These are phyloP conservation scores for Mortierella sp. DNA, from an alignment of 371 early-diverging fungal genomes.

Conservation along the genomic window DNA sequence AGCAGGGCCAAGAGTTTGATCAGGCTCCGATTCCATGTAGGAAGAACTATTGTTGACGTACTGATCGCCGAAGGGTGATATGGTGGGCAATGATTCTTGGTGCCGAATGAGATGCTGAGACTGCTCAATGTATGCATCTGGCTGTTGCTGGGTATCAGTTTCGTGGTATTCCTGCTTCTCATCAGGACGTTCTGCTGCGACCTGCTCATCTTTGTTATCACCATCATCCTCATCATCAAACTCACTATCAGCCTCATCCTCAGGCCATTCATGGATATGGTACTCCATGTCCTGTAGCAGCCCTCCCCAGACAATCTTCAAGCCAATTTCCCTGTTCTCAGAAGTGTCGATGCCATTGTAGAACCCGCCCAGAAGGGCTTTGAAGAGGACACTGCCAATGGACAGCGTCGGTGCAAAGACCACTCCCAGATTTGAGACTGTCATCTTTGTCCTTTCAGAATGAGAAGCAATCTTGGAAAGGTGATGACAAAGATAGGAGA, in stretches of 20 bases:
- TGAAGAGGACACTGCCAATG: slow-evolving; percentile 46
- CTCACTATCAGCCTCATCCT: slow-evolving; percentile 7
- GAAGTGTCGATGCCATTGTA: slow-evolving; percentile 30
- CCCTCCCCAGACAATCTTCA: slow-evolving; percentile 50
- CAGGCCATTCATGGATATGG: slow-evolving; percentile 14
- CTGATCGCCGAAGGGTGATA: slow-evolving; percentile 17
- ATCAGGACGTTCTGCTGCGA: background rate
- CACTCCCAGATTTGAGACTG: slow-evolving; percentile 43
- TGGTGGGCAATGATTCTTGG: slow-evolving; percentile 13
- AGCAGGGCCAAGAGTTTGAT: slow-evolving; percentile 2
- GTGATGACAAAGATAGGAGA: slow-evolving; percentile 46
- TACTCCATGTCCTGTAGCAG: slow-evolving; percentile 17
- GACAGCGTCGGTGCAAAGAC: slow-evolving; percentile 55
- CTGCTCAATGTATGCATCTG: background rate
- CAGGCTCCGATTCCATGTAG: background rate
- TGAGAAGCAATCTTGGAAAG: slow-evolving; percentile 51
- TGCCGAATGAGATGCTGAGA: slow-evolving; percentile 12
- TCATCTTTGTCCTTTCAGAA: slow-evolving; percentile 48
- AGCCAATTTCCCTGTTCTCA: slow-evolving; percentile 38
- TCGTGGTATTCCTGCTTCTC: slow-evolving; percentile 18
- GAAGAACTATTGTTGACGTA: background rate
- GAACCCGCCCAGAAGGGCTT: slow-evolving; percentile 44
- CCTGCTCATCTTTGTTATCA: background rate
- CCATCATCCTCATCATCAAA: too few species aligned
- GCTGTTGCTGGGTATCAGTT: background rate